These are phyloP conservation scores for Sporothrix variecibatus DNA, from an alignment of 2,329 filamentous ascomycete genomes.

Conservation along the genomic window DNA sequence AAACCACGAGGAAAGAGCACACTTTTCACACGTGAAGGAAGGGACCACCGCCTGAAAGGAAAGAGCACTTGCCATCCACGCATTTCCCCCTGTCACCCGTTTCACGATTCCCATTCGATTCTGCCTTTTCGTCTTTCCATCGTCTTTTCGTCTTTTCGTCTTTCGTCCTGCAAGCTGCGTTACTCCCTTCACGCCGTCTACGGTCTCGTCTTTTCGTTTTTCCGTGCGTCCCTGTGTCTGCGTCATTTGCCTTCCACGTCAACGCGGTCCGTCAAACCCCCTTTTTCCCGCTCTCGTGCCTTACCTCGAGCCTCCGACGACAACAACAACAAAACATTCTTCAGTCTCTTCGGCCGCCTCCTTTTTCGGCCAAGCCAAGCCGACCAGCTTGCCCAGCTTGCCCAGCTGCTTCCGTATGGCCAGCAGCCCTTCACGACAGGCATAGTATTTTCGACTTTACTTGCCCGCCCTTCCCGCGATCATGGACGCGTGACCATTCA, in stretches of 20 bases:
- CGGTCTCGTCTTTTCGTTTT: background rate
- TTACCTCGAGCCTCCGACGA: background rate
- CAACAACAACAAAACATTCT: background rate
- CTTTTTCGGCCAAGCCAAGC: background rate
- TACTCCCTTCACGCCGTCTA: background rate
- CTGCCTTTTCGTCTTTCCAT: background rate
- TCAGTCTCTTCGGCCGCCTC: background rate
- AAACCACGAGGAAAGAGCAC: conserved; percentile 10
- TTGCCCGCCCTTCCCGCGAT: background rate
- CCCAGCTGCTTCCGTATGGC: background rate
- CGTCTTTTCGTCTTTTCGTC: background rate
- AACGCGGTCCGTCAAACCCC: background rate
- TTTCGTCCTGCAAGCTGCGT: background rate
- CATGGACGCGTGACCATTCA: background rate
- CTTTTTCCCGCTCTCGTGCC: background rate
- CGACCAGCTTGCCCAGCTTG: background rate
- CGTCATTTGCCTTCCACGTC: background rate
- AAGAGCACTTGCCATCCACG: background rate
- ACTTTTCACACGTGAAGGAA: conserved; percentile 13
- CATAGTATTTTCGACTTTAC: background rate
- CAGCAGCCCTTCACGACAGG: background rate
- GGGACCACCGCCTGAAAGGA: background rate
- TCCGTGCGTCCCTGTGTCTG: background rate
- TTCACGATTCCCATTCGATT: background rate
- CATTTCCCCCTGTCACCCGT: background rate